Evolutionary conservation across 352 stramenopile species (phyloP).

Genomic region (Pythium scleroteichum): DNA sequence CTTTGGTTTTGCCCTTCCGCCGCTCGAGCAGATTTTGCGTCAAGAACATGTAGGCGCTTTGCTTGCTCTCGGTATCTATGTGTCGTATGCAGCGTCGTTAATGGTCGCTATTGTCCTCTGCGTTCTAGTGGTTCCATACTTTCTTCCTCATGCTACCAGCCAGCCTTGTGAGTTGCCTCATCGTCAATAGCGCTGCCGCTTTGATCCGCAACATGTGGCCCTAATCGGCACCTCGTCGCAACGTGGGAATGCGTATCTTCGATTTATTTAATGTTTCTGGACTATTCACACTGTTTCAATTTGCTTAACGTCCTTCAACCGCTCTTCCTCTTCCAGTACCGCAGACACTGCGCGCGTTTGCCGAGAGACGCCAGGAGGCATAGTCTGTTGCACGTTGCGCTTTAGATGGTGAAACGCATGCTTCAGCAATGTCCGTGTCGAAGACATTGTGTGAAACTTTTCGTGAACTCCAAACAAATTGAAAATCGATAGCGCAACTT

Average conservation of each 20-base stretch:
- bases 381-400: constrained; percentile 35
- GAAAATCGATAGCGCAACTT: constrained; percentile 70
- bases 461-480: constrained; percentile 64
- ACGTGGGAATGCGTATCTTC: background rate
- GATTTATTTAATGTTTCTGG: constrained; percentile 17
- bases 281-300: constrained; percentile 12
- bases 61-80: constrained; percentile 24
- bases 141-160: constrained; percentile 83
- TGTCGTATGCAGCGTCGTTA: constrained; percentile 11
- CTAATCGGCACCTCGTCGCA: constrained; percentile 14
- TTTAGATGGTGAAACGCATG: constrained; percentile 66
- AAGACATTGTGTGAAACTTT: constrained; percentile 70
- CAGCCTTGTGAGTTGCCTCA: constrained; percentile 78
- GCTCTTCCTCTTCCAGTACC: background rate
- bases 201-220: constrained; percentile 80
- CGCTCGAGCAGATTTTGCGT: constrained; percentile 68
- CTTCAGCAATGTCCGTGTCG: constrained; percentile 49
- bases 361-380: background rate
- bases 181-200: constrained; percentile 71
- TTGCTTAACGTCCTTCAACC: constrained; percentile 17
- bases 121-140: constrained; percentile 67
- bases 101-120: constrained; percentile 12
- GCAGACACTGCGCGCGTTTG: background rate
- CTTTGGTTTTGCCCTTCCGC: constrained; percentile 60
- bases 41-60: constrained; percentile 63